Percentiles rank a stretch among this genome's conserved stretches.
Evolutionary conservation across 441 rosid genomes (phyloP).

Genomic region (Erysimum cheiri): DNA sequence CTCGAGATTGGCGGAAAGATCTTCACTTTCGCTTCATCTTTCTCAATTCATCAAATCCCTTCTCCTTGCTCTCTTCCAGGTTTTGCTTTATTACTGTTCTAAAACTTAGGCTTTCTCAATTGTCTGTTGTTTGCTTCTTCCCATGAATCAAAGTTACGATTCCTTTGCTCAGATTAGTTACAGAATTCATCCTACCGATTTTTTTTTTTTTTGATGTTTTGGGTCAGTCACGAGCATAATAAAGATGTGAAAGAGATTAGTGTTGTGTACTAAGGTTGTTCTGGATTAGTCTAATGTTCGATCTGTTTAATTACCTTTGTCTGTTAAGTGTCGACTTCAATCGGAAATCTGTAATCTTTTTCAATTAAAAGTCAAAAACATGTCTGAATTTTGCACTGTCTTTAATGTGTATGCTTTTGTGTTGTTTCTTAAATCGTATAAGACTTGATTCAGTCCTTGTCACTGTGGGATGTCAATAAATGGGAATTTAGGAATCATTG

Average conservation of each 20-base stretch:
- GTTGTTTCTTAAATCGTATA: background rate
- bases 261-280: constrained; percentile 8
- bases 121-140: constrained; percentile 9
- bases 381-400: constrained; percentile 28
- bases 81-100: constrained; percentile 23
- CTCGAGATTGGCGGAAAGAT: constrained; percentile 23
- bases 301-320: constrained; percentile 24
- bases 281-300: constrained; percentile 20
- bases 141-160: constrained; percentile 2
- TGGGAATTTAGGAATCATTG: background rate
- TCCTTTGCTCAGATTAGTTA: constrained; percentile 8
- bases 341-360: constrained; percentile 5
- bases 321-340: background rate
- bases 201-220: background rate
- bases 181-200: background rate
- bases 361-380: background rate
- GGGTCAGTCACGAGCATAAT: constrained; percentile 14
- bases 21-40: constrained; percentile 23
- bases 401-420: constrained; percentile 21
- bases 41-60: constrained; percentile 11
- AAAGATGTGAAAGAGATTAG: constrained; percentile 25
- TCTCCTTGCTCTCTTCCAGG: constrained; percentile 40
- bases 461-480: constrained; percentile 1
- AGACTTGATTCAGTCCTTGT: constrained; percentile 31
- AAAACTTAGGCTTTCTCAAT: constrained; percentile 8